Evolutionary conservation across 164 flowering plant species (phyloP).

Genomic region (Tinospora cordifolia): DNA sequence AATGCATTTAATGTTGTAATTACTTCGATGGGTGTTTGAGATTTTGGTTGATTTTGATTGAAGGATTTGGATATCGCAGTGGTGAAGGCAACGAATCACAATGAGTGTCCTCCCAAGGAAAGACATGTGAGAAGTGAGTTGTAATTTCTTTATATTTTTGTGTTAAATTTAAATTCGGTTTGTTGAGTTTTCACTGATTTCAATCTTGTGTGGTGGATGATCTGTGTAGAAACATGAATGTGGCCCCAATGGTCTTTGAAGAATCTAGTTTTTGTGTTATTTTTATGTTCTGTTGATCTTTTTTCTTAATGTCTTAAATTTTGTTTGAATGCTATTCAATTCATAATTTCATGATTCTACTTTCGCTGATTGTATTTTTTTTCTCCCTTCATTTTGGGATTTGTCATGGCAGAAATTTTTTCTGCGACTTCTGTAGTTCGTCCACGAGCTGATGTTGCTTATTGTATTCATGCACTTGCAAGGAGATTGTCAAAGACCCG

Average conservation of each 20-base stretch:
- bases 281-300: background rate
- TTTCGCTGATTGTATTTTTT: background rate
- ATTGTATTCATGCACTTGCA: slow-evolving; percentile 83
- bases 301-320: background rate
- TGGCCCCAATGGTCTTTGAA: background rate
- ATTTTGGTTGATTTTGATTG: slow-evolving; percentile 11
- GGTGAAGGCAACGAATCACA: slow-evolving; percentile 84
- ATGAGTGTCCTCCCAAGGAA: slow-evolving; percentile 72
- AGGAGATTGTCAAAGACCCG: slow-evolving; percentile 75
- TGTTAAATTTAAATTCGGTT: background rate
- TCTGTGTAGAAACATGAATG: background rate
- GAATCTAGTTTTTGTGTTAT: background rate
- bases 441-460: slow-evolving; percentile 93
- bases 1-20: background rate
- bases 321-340: too few species aligned
- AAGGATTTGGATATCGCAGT: slow-evolving; percentile 82
- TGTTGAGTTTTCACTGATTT: slow-evolving; percentile 4
- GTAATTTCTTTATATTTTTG: background rate
- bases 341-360: background rate
- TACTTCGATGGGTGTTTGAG: too few species aligned
- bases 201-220: background rate
- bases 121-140: slow-evolving; percentile 70
- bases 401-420: slow-evolving; percentile 45
- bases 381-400: too few species aligned
- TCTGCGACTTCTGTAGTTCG: slow-evolving; percentile 58